Evolutionary conservation across 2,329 filamentous ascomycete genomes (phyloP).

Genomic region (Aureobasidium sp.): DNA sequence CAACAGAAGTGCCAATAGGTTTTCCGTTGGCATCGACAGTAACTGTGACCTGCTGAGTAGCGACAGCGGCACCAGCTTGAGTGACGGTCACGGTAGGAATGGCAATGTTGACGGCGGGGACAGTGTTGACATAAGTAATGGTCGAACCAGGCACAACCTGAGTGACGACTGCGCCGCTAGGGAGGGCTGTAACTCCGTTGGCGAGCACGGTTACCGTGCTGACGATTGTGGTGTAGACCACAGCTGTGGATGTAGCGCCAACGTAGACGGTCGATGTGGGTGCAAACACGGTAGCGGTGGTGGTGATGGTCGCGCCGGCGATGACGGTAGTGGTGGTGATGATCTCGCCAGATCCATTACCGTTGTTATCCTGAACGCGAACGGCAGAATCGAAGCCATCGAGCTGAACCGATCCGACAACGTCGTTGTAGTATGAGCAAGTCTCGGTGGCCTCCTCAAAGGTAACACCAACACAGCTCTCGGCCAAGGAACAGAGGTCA

Average conservation of each 20-base stretch:
- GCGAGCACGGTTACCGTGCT: neutral
- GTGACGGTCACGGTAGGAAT: neutral
- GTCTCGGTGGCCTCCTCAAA: neutral
- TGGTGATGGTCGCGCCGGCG: constrained; percentile 14
- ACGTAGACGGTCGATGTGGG: too few species aligned
- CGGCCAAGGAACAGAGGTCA: neutral
- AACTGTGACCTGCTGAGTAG: neutral
- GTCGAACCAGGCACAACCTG: constrained; percentile 13
- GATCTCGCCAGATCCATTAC: neutral
- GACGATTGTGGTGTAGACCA: neutral
- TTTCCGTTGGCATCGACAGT: constrained; percentile 2
- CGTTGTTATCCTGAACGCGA: neutral
- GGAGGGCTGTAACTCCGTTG: neutral
- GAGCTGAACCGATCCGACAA: neutral
- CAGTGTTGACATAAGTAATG: constrained; percentile 17
- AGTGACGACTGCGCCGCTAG: constrained; percentile 13
- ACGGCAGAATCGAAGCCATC: constrained; percentile 6
- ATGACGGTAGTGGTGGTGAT: constrained; percentile 15
- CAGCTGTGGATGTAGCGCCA: neutral
- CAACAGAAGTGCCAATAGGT: neutral
- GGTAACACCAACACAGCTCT: neutral
- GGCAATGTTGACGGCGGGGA: constrained; percentile 21
- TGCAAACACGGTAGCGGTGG: too few species aligned
- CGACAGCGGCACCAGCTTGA: constrained; percentile 7
- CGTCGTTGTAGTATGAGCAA: neutral